phyloP scores from a whole-genome alignment of 106 monocot species.

The Phalaenopsis aphrodite region DNA sequence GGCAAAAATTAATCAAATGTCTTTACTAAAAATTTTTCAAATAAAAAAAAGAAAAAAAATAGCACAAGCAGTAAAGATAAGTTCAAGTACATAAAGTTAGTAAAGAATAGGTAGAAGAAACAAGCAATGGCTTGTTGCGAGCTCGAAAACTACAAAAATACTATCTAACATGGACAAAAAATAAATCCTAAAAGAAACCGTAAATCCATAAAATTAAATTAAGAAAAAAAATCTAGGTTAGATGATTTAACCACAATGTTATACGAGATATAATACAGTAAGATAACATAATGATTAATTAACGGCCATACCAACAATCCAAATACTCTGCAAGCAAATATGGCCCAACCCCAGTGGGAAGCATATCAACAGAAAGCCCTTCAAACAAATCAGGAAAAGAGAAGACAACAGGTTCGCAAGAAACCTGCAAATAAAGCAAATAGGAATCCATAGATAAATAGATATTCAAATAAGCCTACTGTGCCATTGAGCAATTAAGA shows the following conservation, averaged over 20 bases:
- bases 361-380: constrained; percentile 51
- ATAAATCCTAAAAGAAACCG: neutral
- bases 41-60: neutral
- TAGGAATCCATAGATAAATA: neutral
- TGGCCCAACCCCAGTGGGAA: constrained; percentile 64
- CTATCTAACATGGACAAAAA: neutral
- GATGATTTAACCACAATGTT: neutral
- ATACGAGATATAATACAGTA: neutral
- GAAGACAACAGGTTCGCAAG: constrained; percentile 45
- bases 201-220: neutral
- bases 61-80: neutral
- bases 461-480: neutral
- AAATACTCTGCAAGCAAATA: constrained; percentile 60
- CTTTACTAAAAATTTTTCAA: neutral
- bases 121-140: neutral
- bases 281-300: neutral
- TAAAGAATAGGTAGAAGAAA: neutral
- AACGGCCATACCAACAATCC: constrained; percentile 60
- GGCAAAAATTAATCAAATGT: neutral
- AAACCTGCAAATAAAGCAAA: constrained; percentile 35
- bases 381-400: constrained; percentile 67
- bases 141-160: neutral
- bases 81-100: neutral
- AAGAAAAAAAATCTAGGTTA: neutral
- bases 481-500: neutral